Evolutionary conservation across 305 asterid genomes (phyloP), one percentile per base, ranked within the genome.

Genomic region (Caryopteris hybrid): DNA sequence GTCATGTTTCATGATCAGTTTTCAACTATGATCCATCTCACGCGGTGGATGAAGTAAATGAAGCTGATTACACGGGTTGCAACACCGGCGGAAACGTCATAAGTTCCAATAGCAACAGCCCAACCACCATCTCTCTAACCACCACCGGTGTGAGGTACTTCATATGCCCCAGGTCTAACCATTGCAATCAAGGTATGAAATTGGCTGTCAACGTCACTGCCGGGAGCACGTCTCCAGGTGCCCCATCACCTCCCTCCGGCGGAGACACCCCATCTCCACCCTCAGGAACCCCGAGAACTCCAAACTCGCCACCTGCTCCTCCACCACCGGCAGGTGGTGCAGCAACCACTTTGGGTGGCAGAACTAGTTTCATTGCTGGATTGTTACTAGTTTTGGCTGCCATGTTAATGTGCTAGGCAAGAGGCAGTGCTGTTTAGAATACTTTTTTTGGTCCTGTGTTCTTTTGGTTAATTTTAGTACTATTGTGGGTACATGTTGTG

Each of bases 341-440:
- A 6, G 67, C 78, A 1, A 46, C 68, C 53, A n/a, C 34, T 12
- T 34, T 72, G 45, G 76, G 74, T 11, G 83, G 83, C 42, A 25
- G 64, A 61, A 59, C 20, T 47, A 63, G 58, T 61, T 42, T 72
- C 65, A 27, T 59, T 50, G 71, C 36, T 17, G 83, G 71, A 46
- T 48, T 65, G 11, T 70, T 68, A 31, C 31, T 77, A 22, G 64
- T 50, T 59, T 56, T 75, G 70, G 83, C 53, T 2, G 78, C 80
- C 36, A 0, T 80, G 61, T 39, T 65, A 6, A 74, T 74, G 80
- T 76, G 73, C 83, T 78, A 80, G 83, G 85, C 71, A 72, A 80
- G 83, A 80, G 87, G 83, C 88, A 77, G 85, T 83, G 85, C 85
- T 38, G 41, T 74, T 52, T 27, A 23, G 31, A 17, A 43, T 22